These are phyloP conservation scores for Alternaria sp. DNA, from an alignment of 2,329 filamentous ascomycete genomes.

Conservation along the genomic window DNA sequence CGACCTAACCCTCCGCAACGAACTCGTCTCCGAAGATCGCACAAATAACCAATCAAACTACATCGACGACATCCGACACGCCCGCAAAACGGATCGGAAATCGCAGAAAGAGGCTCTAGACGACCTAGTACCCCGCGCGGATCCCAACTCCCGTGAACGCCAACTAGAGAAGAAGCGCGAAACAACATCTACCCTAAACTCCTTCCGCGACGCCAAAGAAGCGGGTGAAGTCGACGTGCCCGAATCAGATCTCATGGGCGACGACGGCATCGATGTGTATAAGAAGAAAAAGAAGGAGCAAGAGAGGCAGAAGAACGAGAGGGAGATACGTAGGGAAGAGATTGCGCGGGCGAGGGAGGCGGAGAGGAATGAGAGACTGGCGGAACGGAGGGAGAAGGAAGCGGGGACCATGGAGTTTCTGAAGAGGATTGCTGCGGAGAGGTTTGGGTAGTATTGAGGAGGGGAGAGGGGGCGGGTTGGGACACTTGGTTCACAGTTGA, in stretches of 20 bases:
- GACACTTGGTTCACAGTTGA: no score
- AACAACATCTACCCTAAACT: conserved; percentile 72
- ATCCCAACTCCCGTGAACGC: conserved; percentile 81
- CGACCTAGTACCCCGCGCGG: conserved; percentile 81
- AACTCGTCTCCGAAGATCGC: conserved; percentile 62
- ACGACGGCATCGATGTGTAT: conserved; percentile 67
- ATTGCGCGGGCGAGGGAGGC: conserved; percentile 74
- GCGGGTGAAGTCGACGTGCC: conserved; percentile 69
- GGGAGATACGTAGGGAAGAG: conserved; percentile 84
- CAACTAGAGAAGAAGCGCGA: conserved; percentile 84
- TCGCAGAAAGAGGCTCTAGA: conserved; percentile 76
- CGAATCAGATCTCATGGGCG: conserved; percentile 81
- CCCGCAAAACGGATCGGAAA: conserved; percentile 69
- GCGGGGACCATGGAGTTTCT: conserved; percentile 84
- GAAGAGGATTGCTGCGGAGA: conserved; percentile 76
- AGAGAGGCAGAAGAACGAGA: conserved; percentile 78
- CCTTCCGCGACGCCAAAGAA: conserved; percentile 71
- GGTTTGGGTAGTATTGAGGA: conserved; percentile 54
- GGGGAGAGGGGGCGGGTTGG: no score
- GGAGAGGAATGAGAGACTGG: conserved; percentile 79
- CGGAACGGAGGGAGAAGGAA: conserved; percentile 76
- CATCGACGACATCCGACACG: conserved; percentile 62
- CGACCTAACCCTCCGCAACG: conserved; percentile 72
- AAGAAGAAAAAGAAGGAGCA: conserved; percentile 70
- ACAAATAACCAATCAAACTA: conserved; percentile 57